These are phyloP conservation scores for Mortierella sp. DNA, from an alignment of 371 early-diverging fungal genomes.

Conservation along the genomic window DNA sequence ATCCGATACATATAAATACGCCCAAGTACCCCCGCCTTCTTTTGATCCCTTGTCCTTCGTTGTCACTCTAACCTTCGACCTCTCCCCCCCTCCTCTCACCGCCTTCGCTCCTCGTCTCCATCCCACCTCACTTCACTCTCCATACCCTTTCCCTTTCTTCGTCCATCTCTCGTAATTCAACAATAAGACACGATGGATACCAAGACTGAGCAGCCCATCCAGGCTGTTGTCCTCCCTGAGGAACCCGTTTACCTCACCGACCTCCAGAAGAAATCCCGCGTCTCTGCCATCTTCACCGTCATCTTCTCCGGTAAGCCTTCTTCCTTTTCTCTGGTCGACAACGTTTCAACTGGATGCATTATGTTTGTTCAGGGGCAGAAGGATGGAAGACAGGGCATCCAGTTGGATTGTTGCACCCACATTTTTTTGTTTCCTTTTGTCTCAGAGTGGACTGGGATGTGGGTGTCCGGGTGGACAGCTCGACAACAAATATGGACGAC, in stretches of 20 bases:
- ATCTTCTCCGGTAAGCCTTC: conserved; percentile 53
- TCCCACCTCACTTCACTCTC: background rate
- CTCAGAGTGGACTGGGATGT: background rate
- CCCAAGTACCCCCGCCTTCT: background rate
- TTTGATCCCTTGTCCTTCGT: conserved; percentile 12
- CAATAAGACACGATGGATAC: conserved; percentile 1
- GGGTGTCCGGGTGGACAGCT: background rate
- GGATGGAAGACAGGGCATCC: background rate
- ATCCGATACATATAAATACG: conserved; percentile 2
- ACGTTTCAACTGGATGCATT: background rate
- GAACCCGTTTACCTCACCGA: conserved; percentile 8
- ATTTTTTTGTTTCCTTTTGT: background rate
- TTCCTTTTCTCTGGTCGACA: background rate
- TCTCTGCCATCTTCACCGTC: conserved; percentile 56
- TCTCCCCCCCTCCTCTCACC: background rate
- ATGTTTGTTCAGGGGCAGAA: background rate
- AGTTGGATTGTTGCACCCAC: background rate
- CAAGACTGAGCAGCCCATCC: conserved; percentile 17
- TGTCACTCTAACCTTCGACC: conserved; percentile 1
- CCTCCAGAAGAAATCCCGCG: conserved; percentile 11
- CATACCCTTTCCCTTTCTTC: background rate
- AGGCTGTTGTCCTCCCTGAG: conserved; percentile 40
- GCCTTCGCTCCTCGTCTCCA: background rate
- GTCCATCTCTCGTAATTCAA: background rate
- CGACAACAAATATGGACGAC: background rate